Base-by-base conservation (phyloP, 2,329 filamentous ascomycete genomes). In the Fusarium temperatum region DNA sequence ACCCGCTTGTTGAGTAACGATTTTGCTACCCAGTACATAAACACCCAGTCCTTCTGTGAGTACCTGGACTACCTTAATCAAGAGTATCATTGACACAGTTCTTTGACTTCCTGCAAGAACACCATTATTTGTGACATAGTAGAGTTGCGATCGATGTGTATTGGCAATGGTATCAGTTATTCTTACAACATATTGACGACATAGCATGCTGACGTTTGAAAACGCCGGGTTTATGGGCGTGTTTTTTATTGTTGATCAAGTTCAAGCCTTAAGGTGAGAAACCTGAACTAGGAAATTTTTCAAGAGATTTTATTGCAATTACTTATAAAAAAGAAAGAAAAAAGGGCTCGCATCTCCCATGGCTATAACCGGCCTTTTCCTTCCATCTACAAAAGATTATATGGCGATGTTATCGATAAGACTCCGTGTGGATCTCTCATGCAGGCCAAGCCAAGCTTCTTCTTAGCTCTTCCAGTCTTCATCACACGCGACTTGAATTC, bases 381-480 rank as follows among this genome's bases (percentile, higher is more conserved):
- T 51, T 35, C 48, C n/a, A 24, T 26, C 13, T 26, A 53, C 30
- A 36, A 53, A 35, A 20, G 18, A 53, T 53, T 26, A 14, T 26
- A 14, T 11, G 10, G 8, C 24, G 17, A 12, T 51, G 30, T 72
- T 72, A 73, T 73, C 70, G 70, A 73, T 73, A 73, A 73, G 35
- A 12, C 18, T 7, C 18, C 6, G 22, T 47, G 66, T 73, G 70
- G 70, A 55, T 51, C 70, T 18, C 8, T 36, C 38, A 53, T 61
- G 42, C 38, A 54, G 48, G 47, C 53, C 57, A 68, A 72, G 63
- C 63, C 42, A 42, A 73, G 69, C 61, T 67, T 66, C 64, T 58
- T 69, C 32, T 66, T 66, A 47, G 41, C 26, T 51, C 38, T 62
- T 70, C 44, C 50, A 50, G 44, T 54, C 53, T 53, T 67, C 42